Percentiles rank a stretch among this genome's conserved stretches.
Conservation (phyloP, 164 flowering plant genomes). For the Saururus chinensis region DNA sequence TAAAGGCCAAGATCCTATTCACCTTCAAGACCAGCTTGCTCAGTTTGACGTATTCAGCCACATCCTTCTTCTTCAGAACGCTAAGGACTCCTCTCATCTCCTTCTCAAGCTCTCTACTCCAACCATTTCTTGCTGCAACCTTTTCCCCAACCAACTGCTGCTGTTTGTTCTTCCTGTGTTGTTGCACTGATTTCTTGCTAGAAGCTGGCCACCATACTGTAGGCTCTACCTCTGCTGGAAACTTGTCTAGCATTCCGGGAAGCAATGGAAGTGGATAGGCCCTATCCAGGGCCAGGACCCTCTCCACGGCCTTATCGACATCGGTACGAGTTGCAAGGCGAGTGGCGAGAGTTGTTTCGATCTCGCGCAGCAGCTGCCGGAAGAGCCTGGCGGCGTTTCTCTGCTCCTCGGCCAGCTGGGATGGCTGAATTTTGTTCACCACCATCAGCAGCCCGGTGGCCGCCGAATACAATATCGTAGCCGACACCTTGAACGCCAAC, state of each 20-base stretch:
- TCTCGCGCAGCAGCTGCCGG: conserved; percentile 31
- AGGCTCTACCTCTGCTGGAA: conserved; percentile 32
- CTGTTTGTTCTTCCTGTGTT: neutral
- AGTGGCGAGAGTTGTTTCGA: conserved; percentile 25
- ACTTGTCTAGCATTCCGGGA: conserved; percentile 43
- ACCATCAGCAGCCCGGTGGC: conserved; percentile 43
- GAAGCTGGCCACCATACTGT: conserved; percentile 29
- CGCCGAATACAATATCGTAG: conserved; percentile 31
- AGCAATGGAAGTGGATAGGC: conserved; percentile 50
- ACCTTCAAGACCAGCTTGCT: conserved; percentile 21
- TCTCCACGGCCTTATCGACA: conserved; percentile 31
- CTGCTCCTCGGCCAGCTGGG: conserved; percentile 70
- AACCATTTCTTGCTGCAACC: conserved; percentile 22
- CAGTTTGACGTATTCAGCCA: conserved; percentile 22
- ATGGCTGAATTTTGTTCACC: conserved; percentile 66
- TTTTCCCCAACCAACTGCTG: neutral
- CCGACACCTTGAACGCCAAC: conserved; percentile 34
- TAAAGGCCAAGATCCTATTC: conserved; percentile 20
- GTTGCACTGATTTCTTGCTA: neutral
- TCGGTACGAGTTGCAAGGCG: conserved; percentile 15
- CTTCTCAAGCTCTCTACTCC: conserved; percentile 26
- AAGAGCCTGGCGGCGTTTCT: conserved; percentile 49
- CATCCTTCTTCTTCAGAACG: conserved; percentile 24
- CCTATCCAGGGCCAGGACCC: conserved; percentile 33
- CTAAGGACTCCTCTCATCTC: conserved; percentile 23